Conservation (phyloP, 305 asterid species). For the Solanum hybrid region DNA sequence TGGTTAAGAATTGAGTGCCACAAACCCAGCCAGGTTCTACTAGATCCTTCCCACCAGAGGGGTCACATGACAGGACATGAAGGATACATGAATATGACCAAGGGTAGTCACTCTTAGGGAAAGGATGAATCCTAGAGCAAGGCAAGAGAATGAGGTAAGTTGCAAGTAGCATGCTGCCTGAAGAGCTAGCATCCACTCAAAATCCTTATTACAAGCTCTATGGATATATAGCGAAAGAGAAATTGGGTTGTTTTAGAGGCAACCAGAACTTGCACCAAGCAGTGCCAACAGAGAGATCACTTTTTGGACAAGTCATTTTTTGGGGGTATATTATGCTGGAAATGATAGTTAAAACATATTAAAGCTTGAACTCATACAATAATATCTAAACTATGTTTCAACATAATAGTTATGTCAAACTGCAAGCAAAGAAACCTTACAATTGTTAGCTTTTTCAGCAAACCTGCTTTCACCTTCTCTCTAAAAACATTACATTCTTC, state of each 20-base stretch:
- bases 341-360: background rate
- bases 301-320: background rate
- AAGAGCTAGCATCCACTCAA: background rate
- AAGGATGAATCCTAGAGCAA: no score
- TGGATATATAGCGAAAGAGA: background rate
- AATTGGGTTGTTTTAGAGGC: background rate
- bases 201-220: background rate
- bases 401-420: background rate
- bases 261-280: background rate
- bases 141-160: background rate
- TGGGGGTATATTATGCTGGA: background rate
- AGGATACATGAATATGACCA: background rate
- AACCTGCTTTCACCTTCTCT: slow-evolving; percentile 32
- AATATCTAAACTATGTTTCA: background rate
- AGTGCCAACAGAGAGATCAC: background rate
- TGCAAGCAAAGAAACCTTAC: slow-evolving; percentile 26
- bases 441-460: slow-evolving; percentile 42
- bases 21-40: background rate
- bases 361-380: background rate
- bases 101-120: no score
- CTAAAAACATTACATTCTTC: slow-evolving; percentile 47
- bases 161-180: background rate
- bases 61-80: background rate
- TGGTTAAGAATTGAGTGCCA: background rate
- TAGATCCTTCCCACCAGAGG: background rate